Base-by-base conservation (phyloP, 75 land plant species). In the Pinus taeda region DNA sequence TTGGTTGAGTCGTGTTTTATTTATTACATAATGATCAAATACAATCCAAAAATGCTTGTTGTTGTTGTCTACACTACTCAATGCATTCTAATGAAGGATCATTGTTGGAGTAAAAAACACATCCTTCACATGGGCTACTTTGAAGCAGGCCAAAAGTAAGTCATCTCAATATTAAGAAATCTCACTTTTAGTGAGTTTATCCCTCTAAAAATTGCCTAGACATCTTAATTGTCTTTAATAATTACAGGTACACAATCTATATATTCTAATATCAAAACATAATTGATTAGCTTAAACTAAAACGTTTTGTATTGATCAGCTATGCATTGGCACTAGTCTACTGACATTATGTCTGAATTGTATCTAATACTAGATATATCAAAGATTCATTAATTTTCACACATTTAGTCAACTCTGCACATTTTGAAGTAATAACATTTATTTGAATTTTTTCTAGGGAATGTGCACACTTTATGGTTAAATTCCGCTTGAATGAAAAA, bases 51-150 rank as follows among this genome's bases (percentile, higher is more conserved):
- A 11, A 60, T 96, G 20, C 91, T 96, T 57, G 96, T 96, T 59
- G 83, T 94, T 22, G 94, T 94, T 22, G 97, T 93, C 15, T 93
- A 88, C 69, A 91, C 92, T 12, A 94, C 98, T 14, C 84, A 88
- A 17, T 77, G 74, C 76, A 91, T 91, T 1, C 81, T 93, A 3
- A 85, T 79, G 37, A 84, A 80, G 85, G 79, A 59, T 26, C 85
- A 94, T 4, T 73, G 36, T 77, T 96, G 97, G 99, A 90, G 65
- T 37, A 87, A 85, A 6, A 88, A 89, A 7, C 93, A 93, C 3
- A 82, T 83, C 80, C 73, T 72, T 11, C 98, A 96, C 78, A 88
- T 96, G 11, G 91, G 94, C 6, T 96, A 83, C 81, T 81, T 87
- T 2, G 96, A 93, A 39, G 42, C 42, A 39, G 42, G 4, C 4